Evolutionary conservation across 2,329 filamentous ascomycete genomes (phyloP), one percentile per base, ranked within the genome.

Genomic region (Verticillium albo-atrum): DNA sequence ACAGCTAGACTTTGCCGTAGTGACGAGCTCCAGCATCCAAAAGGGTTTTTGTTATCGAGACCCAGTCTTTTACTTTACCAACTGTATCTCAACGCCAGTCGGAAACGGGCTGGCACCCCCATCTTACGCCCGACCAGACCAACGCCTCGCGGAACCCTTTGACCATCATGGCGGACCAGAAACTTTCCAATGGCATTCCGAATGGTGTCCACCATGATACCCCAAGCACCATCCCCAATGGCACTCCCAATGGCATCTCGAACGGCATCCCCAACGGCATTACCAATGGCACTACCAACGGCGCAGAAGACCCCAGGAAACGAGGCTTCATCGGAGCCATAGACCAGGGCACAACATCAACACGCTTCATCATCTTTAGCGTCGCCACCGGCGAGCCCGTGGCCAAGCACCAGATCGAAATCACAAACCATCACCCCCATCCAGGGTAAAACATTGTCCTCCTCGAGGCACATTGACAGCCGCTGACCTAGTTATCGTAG

Each of bases 401-500:
- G 23, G 51, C 51, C 12, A 27, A 27, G 20, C 51, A 27, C 25
- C 51, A 53, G 14, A 15, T 53, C 12, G 25, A 53, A 20, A 53
- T 53, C 14, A 14, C 20, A 15, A 53, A 30, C n/a, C 27, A 27
- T 28, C 51, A 30, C 51, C 51, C 51, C 14, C 51, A 30, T 7
- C 27, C 51, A 3, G 51, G 51, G 51, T 53, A 47, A 23, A 23
- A 1, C n/a, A n/a, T 26, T 6, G 51, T 20, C 51, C 23, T 28
- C 15, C 26, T 9, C 10, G 12, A 14, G 25, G 14, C 23, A 3
- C 27, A 27, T 17, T 10, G 6, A 28, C 9, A n/a, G 20, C 23
- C 10, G 26, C 51, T 30, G 9, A 27, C 26, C 27, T 14, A 26
- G 17, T 5, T 15, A 6, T 28, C 51, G 25, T 54, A 94, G 91